Base-by-base conservation (phyloP, 306 rosid species). In the Mimosa bimucronata region DNA sequence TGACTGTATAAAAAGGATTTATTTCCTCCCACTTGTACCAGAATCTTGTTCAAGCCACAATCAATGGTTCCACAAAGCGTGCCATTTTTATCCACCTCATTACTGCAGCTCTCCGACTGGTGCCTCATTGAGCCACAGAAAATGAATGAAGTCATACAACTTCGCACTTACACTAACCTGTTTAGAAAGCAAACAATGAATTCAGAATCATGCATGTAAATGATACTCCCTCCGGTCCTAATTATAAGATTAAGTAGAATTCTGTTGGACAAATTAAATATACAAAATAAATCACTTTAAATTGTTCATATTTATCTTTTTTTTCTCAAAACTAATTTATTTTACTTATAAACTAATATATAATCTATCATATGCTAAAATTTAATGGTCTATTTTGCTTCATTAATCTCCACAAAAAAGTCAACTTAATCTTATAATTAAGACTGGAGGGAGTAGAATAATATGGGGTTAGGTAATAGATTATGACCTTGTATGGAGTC, bases 61-160 rank as follows among this genome's bases (percentile, higher is more conserved):
- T 29, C 16, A 66, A 37, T 23, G 60, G 73, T 28, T 48, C 61
- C 57, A 65, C 50, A 66, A 40, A 80, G 75, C 71, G 71, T 71
- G 68, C 80, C 76, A 26, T 44, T 69, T 79, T 26, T 26, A 45
- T 34, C 50, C 29, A 29, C 60, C 76, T 83, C 76, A 28, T 79
- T 44, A 95, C 81, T 87, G 97, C 84, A 95, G 78, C 91, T 95
- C 99, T 69, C 99, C 97, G 21, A 93, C 97, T 26, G 99, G 99
- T 71, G 99, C 99, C 83, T 95, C 99, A 34, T 93, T 90, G 76
- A 95, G 92, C 99, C 99, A 95, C 80, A 93, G 74, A 90, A 87
- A 89, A 75, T 93, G 99, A 86, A 95, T 95, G 91, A 93, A 93
- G 76, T 95, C 97, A 28, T 95, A 95, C 53, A 93, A 75, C 30